phyloP scores from a whole-genome alignment of 257 asterid genomes.

The Forsythia viridissima region DNA sequence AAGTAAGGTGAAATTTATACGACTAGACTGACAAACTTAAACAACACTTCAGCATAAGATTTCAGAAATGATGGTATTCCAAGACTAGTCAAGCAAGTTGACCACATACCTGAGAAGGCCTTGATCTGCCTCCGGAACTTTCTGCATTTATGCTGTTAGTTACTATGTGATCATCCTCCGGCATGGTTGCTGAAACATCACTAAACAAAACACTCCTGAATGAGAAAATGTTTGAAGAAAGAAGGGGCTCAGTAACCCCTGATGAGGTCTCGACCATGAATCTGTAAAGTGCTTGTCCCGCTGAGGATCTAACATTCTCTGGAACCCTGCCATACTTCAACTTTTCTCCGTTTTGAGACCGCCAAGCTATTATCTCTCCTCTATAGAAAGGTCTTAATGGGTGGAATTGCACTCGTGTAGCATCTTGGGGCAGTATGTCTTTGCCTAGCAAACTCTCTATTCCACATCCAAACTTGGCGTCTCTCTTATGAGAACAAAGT shows the following conservation, averaged over 20 bases:
- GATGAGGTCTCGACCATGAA: conserved; percentile 70
- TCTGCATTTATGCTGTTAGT: conserved; percentile 40
- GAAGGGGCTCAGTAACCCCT: conserved; percentile 55
- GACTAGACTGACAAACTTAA: conserved; percentile 4
- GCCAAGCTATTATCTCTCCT: conserved; percentile 97
- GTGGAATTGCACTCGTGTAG: conserved; percentile 80
- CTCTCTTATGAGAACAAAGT: conserved; percentile 58
- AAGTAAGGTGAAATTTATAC: neutral
- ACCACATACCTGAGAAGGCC: conserved; percentile 57
- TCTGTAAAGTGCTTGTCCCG: conserved; percentile 87
- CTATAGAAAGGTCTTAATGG: conserved; percentile 91
- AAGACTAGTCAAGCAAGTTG: conserved; percentile 17
- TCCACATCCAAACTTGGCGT: conserved; percentile 44
- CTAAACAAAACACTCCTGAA: conserved; percentile 65
- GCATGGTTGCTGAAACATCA: conserved; percentile 44
- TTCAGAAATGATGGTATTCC: neutral
- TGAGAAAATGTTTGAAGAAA: conserved; percentile 88
- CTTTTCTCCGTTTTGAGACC: conserved; percentile 77
- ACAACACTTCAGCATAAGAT: conserved; percentile 7
- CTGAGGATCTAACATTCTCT: conserved; percentile 82
- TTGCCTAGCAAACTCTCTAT: conserved; percentile 59
- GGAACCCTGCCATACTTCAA: conserved; percentile 87
- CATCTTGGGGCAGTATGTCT: conserved; percentile 89
- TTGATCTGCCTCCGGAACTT: conserved; percentile 49
- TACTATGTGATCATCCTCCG: conserved; percentile 35